phyloP scores from a whole-genome alignment of 164 flowering plant genomes.

The Cinnamomum micranthum region DNA sequence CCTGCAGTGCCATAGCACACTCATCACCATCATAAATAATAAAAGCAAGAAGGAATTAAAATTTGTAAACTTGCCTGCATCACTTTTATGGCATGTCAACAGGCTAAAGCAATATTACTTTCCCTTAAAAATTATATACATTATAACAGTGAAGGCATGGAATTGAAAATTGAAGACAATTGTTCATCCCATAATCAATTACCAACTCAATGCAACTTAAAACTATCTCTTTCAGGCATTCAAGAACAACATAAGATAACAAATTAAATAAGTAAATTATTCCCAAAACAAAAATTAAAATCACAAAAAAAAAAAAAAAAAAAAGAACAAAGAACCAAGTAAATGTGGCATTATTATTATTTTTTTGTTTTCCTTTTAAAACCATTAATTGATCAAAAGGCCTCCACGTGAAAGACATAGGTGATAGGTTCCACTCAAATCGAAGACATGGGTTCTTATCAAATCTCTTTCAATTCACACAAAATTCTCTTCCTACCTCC shows the following conservation, averaged over 20 bases:
- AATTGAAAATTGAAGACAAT: no score
- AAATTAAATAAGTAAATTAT: not conserved
- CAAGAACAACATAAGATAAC: not conserved
- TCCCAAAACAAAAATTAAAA: not conserved
- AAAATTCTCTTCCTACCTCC: no score
- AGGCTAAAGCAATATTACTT: no score
- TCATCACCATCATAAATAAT: not conserved
- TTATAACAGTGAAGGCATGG: no score
- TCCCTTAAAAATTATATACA: not conserved
- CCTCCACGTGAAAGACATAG: not conserved
- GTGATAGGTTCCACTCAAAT: not conserved
- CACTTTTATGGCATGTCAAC: not conserved
- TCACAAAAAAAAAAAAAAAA: no score
- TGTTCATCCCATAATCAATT: no score
- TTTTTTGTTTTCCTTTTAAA: no score
- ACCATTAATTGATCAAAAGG: no score
- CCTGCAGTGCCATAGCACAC: slow-evolving; percentile 32
- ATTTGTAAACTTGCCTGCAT: not conserved
- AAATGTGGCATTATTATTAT: not conserved
- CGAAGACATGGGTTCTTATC: not conserved
- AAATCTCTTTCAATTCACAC: not conserved
- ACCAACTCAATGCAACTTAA: no score
- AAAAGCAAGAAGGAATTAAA: not conserved
- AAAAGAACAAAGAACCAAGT: no score
- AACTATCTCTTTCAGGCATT: no score